Base-by-base conservation (phyloP, 2,329 filamentous ascomycete species). In the Trichoderma breve region DNA sequence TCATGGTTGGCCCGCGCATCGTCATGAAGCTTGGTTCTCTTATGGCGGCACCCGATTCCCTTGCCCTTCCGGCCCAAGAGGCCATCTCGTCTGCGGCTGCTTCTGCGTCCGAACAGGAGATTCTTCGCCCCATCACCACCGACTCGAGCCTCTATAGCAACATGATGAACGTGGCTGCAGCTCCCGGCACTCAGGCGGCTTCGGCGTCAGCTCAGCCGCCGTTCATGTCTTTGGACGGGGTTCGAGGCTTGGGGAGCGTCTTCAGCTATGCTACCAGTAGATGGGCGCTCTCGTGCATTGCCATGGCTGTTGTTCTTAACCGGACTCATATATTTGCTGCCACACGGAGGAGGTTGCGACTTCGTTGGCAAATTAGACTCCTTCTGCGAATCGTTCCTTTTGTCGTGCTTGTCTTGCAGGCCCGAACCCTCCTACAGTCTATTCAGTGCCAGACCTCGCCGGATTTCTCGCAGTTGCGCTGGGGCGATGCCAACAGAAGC, bases 261-360 rank as follows among this genome's bases (percentile, higher is more conserved):
- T 95, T 98, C 81, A 92, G 90, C 76, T 99, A 98, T 81, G 86
- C 94, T 57, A 97, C 93, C 1, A 97, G 93, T 81, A 92, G 92
- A 81, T 98, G 96, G 96, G 95, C 95, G 0, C 84, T 98, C 72
- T 91, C 91, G 67, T 98, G 94, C 77, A 91, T 98, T 76, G 89
- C 91, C 47, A 93, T 95, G 86, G 94, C 94, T 26, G 89, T 98
- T 72, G 84, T 98, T 72, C 85, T 98, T 28, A 98, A 98, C 80
- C 90, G 96, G 71, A 97, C 96, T 7, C 91, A 95, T 72, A 96
- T 98, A 76, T 98, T 97, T 81, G 95, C 94, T 55, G 95, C 95
- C 0, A 95, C 94, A 15, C 88, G 96, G 73, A 89, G 95, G 68
- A 90, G 93, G 68, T 85, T 98, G n/a, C 87, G 88, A 11, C 85